These are phyloP conservation scores for Ulota crispa DNA, from an alignment of 225 moss, liverwort and hornwort species.

Conservation along the genomic window DNA sequence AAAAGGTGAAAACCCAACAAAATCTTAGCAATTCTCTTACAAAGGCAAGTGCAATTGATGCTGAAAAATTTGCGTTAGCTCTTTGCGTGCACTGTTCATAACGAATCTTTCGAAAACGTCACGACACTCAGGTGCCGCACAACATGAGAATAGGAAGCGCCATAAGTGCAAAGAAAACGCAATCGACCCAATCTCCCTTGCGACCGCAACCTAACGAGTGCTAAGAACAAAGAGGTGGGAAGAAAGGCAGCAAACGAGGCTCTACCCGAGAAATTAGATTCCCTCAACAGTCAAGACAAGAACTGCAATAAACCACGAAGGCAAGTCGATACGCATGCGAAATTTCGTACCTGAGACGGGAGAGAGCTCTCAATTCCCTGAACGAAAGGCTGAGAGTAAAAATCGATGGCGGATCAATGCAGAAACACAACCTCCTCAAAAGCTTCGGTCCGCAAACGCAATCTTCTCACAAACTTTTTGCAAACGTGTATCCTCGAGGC, in stretches of 20 bases:
- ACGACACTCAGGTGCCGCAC: neutral
- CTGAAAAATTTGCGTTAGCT: neutral
- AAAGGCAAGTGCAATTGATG: neutral
- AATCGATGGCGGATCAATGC: neutral
- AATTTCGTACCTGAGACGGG: slow-evolving; percentile 11
- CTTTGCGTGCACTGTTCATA: neutral
- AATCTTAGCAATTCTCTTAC: neutral
- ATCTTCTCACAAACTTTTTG: neutral
- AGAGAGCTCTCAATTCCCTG: neutral
- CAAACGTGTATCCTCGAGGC: neutral
- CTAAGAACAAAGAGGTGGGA: neutral
- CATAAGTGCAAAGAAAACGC: neutral
- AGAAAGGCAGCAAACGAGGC: neutral
- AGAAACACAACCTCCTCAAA: neutral
- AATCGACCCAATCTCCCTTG: neutral
- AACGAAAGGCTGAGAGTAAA: neutral
- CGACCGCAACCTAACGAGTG: neutral
- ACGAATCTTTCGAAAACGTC: neutral
- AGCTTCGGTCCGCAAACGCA: neutral
- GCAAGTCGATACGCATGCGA: neutral
- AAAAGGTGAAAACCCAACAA: neutral
- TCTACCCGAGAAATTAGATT: neutral
- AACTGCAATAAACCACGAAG: neutral
- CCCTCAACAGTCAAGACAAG: neutral
- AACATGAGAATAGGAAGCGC: neutral